These are phyloP conservation scores for Didymosphaeria variabile DNA, from an alignment of 2,329 filamentous ascomycete genomes.

Conservation along the genomic window DNA sequence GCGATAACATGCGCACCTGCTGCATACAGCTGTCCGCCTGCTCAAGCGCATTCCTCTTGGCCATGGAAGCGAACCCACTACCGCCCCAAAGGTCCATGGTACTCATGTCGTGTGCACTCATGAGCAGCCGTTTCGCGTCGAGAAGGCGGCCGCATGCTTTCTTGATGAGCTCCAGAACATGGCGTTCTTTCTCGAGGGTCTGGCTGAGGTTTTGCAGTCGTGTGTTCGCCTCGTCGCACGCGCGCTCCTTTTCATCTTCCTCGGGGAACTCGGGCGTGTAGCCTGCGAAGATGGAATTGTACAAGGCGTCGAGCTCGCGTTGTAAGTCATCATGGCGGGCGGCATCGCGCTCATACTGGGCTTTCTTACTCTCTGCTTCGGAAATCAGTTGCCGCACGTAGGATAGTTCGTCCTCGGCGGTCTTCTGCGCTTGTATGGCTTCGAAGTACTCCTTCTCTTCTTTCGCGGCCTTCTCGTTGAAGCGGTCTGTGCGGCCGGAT, in stretches of 20 bases:
- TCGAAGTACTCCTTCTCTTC: slow-evolving; percentile 49
- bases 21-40: slow-evolving; percentile 56
- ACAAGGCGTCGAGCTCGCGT: slow-evolving; percentile 38
- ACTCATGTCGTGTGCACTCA: slow-evolving; percentile 35
- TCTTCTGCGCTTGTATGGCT: slow-evolving; percentile 43
- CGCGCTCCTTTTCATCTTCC: slow-evolving; percentile 40
- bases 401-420: slow-evolving; percentile 40
- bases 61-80: slow-evolving; percentile 60
- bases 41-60: slow-evolving; percentile 63
- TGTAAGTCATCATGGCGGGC: slow-evolving; percentile 33
- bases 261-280: slow-evolving; percentile 44
- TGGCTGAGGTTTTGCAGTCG: slow-evolving; percentile 25
- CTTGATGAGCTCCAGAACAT: slow-evolving; percentile 36
- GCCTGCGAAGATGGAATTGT: slow-evolving; percentile 44
- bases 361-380: slow-evolving; percentile 33
- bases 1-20: slow-evolving; percentile 49
- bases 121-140: slow-evolving; percentile 31
- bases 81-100: slow-evolving; percentile 61
- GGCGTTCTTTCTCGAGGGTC: slow-evolving; percentile 34
- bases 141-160: slow-evolving; percentile 33
- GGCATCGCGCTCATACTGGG: slow-evolving; percentile 26
- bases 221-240: slow-evolving; percentile 26
- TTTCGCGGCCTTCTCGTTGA: slow-evolving; percentile 43
- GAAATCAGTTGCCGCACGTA: slow-evolving; percentile 35
- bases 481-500: slow-evolving; percentile 36